Conservation (phyloP, 1,284 basidiomycete species). For the Leccinum pachyderme region DNA sequence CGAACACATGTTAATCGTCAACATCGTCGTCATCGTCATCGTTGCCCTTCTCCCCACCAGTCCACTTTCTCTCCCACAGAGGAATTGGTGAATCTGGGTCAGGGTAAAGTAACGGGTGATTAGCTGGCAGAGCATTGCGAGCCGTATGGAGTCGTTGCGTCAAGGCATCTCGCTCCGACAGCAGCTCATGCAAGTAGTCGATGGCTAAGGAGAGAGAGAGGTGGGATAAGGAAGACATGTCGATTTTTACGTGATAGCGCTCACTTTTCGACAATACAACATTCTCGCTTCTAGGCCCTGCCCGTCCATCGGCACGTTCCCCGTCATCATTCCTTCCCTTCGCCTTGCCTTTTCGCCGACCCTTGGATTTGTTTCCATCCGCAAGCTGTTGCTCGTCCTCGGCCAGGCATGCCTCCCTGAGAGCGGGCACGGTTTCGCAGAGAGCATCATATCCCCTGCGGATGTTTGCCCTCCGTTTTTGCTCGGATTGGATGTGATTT, state of each 20-base stretch:
- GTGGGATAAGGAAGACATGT: conserved; percentile 4
- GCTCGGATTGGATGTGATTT: conserved; percentile 88
- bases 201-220: conserved; percentile 54
- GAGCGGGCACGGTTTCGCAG: conserved; percentile 75
- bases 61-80: conserved; percentile 77
- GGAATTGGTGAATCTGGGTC: conserved; percentile 38
- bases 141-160: conserved; percentile 59
- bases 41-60: conserved; percentile 56
- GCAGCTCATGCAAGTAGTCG: conserved; percentile 70
- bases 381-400: conserved; percentile 46
- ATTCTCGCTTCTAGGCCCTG: conserved; percentile 83
- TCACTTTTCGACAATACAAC: conserved; percentile 80
- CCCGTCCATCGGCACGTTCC: conserved; percentile 73
- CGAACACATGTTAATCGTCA: conserved; percentile 18
- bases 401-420: conserved; percentile 70
- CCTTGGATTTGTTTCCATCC: conserved; percentile 32
- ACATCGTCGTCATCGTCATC: conserved; percentile 49
- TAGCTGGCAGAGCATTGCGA: conserved; percentile 50
- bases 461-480: conserved; percentile 90
- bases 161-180: conserved; percentile 55
- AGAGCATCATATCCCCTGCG: conserved; percentile 84
- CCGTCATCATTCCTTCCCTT: conserved; percentile 40
- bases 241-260: conserved; percentile 30
- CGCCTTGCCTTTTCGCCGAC: conserved; percentile 26
- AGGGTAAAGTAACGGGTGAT: conserved; percentile 50